A percentile compares a stretch with the other conserved stretches of the same genome.
phyloP scores from a whole-genome alignment of 768 basidiomycete species.

The Russula foetens region DNA sequence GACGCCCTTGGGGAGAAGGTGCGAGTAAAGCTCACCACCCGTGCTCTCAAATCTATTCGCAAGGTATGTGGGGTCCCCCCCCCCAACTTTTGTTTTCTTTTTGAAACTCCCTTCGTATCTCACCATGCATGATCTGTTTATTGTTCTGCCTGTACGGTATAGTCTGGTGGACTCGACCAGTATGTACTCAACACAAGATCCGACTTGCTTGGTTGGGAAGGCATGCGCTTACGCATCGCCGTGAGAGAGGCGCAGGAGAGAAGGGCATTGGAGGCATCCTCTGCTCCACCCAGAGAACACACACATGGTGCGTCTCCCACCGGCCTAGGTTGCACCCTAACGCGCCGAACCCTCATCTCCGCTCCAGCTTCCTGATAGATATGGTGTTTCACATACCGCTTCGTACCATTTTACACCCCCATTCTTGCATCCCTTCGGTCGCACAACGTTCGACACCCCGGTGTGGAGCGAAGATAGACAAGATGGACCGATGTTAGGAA shows the following conservation, averaged over 20 bases:
- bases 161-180: constrained; percentile 31
- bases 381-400: neutral
- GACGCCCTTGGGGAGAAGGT: constrained; percentile 52
- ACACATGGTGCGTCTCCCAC: constrained; percentile 1
- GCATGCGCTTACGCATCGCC: constrained; percentile 34
- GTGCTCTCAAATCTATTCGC: constrained; percentile 74
- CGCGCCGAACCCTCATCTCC: constrained; percentile 5
- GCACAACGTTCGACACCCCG: neutral
- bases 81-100: neutral
- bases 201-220: constrained; percentile 33
- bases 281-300: neutral
- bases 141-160: neutral
- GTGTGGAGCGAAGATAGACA: neutral
- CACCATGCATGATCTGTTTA: neutral
- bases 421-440: neutral
- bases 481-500: neutral
- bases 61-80: constrained; percentile 42
- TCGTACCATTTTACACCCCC: neutral
- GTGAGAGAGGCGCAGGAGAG: constrained; percentile 27
- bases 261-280: neutral
- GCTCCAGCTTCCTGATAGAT: constrained; percentile 7
- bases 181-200: constrained; percentile 37
- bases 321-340: neutral
- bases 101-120: neutral
- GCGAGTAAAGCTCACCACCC: constrained; percentile 62